Base-by-base conservation (phyloP, 2,329 filamentous ascomycete genomes). In the Cladosporium colombiae region DNA sequence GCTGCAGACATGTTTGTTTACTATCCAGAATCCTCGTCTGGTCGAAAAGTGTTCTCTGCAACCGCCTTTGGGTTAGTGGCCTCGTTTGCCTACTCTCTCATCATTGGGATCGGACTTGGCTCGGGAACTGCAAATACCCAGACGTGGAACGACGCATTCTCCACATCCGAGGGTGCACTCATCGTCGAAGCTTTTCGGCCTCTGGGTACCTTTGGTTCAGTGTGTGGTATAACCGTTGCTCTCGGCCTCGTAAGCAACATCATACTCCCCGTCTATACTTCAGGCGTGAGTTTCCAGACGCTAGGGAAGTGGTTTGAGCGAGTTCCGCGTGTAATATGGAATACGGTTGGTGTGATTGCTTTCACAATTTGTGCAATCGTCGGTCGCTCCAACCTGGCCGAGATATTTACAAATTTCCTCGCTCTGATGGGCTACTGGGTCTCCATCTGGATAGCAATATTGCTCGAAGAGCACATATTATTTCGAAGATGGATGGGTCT, bases 381-480 rank as follows among this genome's bases (percentile, higher is more conserved):
- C 0, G 88, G 89, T 0, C 83, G 87, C 18, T 81, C 83, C 27
- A 77, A 87, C 69, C 81, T 91, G 1, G 84, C 86, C 0, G 82
- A 82, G 27, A 89, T 91, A 65, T 89, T 91, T 73, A 86, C 85
- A 13, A 90, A 90, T 73, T 90, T 91, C 74, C 80, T 91, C 5
- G 86, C 87, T 0, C 77, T 91, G 25, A 90, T 91, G 85, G 89
- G 88, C 1, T 91, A 90, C 75, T 91, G 87, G 88, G 82, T 89
- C 21, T 83, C 83, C 16, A 85, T 89, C 55, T 89, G 87, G 86
- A 81, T 89, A 23, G 83, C 84, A 1, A 88, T 91, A 56, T 79
- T 85, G 2, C 75, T 88, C 1, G 82, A 86, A 71, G 89, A 91
- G 72, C 84, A 88, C 58, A 74, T 88, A 21, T 79, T 91, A 57